Conservation (phyloP, 352 stramenopile genomes). For the Phytophthora crassamura region DNA sequence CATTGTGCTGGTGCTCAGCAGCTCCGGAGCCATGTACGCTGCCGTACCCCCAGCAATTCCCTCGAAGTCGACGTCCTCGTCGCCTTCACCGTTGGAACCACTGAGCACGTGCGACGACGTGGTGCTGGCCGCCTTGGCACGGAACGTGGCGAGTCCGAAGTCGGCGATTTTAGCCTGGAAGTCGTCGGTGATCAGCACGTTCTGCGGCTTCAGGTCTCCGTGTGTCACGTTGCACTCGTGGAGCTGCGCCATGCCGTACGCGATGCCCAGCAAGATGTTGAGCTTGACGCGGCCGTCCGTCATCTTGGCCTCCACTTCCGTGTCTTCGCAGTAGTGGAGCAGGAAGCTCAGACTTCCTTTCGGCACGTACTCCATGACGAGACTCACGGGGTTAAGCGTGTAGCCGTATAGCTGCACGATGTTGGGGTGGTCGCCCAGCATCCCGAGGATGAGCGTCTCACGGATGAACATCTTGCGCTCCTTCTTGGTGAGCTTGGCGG, state of each 20-base stretch:
- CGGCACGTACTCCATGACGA: conserved; percentile 50
- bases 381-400: conserved; percentile 34
- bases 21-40: conserved; percentile 62
- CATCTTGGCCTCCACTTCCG: conserved; percentile 43
- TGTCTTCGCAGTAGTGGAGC: conserved; percentile 44
- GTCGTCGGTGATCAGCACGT: conserved; percentile 69
- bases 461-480: conserved; percentile 45
- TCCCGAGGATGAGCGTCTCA: conserved; percentile 39
- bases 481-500: conserved; percentile 40
- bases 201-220: conserved; percentile 70
- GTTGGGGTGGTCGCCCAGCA: conserved; percentile 48
- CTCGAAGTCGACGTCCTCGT: conserved; percentile 35
- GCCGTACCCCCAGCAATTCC: conserved; percentile 48
- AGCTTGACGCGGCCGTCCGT: conserved; percentile 49
- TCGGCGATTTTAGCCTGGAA: conserved; percentile 86
- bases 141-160: conserved; percentile 60
- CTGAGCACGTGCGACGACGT: conserved; percentile 43
- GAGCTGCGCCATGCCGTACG: conserved; percentile 45
- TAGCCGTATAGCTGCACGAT: conserved; percentile 45
- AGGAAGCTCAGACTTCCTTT: conserved; percentile 41
- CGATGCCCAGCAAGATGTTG: conserved; percentile 40
- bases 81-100: conserved; percentile 6
- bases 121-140: conserved; percentile 33
- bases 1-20: conserved; percentile 29
- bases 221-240: conserved; percentile 57